A percentile compares a stretch with the other conserved stretches of the same genome.
Evolutionary conservation across 2,329 filamentous ascomycete species (phyloP).

Genomic region (Trichoderma guizhouense): DNA sequence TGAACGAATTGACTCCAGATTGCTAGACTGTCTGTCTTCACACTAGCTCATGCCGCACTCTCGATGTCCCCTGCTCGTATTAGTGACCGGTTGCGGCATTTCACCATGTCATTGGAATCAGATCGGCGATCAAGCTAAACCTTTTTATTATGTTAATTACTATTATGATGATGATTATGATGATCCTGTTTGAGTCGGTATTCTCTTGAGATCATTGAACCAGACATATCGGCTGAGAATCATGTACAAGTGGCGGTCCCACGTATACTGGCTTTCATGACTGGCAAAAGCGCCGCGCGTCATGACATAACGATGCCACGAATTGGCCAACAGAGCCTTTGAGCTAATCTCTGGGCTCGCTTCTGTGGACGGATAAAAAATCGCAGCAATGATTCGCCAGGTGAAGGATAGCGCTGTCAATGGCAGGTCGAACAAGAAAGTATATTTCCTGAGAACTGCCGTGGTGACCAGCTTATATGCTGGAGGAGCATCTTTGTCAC

Average conservation of each 20-base stretch:
- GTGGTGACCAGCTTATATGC: slow-evolving; percentile 37
- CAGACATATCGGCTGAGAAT: slow-evolving; percentile 40
- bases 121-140: not conserved
- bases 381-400: slow-evolving; percentile 22
- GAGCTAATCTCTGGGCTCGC: slow-evolving; percentile 22
- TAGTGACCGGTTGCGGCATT: not conserved
- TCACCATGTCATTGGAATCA: not conserved
- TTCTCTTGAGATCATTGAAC: slow-evolving; percentile 33
- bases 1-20: not conserved
- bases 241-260: slow-evolving; percentile 40
- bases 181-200: not conserved
- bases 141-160: not conserved
- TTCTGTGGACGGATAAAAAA: slow-evolving; percentile 21
- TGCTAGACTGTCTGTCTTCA: not conserved
- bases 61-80: not conserved
- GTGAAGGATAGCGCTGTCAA: slow-evolving; percentile 37
- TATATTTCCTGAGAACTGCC: slow-evolving; percentile 37
- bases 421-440: slow-evolving; percentile 36
- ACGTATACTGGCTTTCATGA: slow-evolving; percentile 39
- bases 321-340: slow-evolving; percentile 35
- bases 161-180: not conserved
- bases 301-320: slow-evolving; percentile 34
- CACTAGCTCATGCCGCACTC: not conserved
- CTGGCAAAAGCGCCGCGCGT: slow-evolving; percentile 37
- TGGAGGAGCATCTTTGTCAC: slow-evolving; percentile 30